Percentiles rank a stretch among this genome's conserved stretches.
Evolutionary conservation across 495 filamentous ascomycete genomes (phyloP).

Genomic region (Aspergillus coremiiformis): DNA sequence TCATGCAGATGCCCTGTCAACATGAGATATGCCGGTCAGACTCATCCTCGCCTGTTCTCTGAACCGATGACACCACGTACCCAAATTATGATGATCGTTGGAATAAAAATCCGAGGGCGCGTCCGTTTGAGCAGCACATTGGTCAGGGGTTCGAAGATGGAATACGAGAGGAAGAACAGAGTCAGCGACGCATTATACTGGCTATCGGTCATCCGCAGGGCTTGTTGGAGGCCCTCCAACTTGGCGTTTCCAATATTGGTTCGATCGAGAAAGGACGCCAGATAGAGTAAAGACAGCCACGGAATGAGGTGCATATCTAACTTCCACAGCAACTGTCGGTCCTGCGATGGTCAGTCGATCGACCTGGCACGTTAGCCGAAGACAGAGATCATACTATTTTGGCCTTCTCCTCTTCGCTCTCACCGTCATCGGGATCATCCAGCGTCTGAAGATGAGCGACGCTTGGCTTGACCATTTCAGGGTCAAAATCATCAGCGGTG

Average conservation of each 20-base stretch:
- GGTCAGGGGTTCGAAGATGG: slow-evolving; percentile 77
- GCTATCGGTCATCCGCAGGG: slow-evolving; percentile 54
- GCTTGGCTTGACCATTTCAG: no score
- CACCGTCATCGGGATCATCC: slow-evolving; percentile 63
- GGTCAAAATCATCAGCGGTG: no score
- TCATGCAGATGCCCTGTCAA: slow-evolving; percentile 67
- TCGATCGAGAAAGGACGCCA: slow-evolving; percentile 63
- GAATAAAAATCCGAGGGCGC: slow-evolving; percentile 64
- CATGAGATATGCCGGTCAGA: neutral
- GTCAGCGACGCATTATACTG: slow-evolving; percentile 75
- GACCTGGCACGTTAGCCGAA: neutral
- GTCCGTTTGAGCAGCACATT: slow-evolving; percentile 79
- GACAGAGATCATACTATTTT: slow-evolving; percentile 48
- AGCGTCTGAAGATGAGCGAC: no score
- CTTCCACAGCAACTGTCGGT: slow-evolving; percentile 59
- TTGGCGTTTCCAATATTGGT: slow-evolving; percentile 87
- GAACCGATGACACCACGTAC: slow-evolving; percentile 9
- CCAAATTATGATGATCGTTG: slow-evolving; percentile 52
- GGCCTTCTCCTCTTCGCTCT: slow-evolving; percentile 59
- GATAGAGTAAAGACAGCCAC: slow-evolving; percentile 79
- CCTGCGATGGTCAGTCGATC: slow-evolving; percentile 36
- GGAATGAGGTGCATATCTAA: slow-evolving; percentile 67
- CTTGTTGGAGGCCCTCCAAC: slow-evolving; percentile 60
- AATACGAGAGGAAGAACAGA: slow-evolving; percentile 91
- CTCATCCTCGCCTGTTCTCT: neutral